Conservation (phyloP, 2,329 filamentous ascomycete species). For the Scopulariopsis brevicaulis region DNA sequence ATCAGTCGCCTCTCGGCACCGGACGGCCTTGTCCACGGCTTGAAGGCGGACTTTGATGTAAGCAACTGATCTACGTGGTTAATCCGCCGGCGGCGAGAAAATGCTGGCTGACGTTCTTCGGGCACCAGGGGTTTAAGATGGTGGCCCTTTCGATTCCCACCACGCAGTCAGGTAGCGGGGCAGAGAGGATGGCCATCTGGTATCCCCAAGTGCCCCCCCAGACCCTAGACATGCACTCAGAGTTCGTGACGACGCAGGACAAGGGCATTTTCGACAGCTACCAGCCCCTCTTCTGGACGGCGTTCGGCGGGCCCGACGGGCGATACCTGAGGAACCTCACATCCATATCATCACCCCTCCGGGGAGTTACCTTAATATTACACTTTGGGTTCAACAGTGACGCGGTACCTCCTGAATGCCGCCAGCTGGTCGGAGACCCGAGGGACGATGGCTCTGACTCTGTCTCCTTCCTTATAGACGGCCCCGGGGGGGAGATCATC, state of each 20-base stretch:
- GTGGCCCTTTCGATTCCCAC: no score
- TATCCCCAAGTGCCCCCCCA: neutral
- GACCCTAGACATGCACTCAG: neutral
- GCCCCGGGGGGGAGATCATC: no score
- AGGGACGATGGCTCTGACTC: no score
- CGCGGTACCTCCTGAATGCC: neutral
- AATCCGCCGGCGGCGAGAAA: no score
- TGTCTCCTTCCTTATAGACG: no score
- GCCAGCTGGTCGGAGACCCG: neutral
- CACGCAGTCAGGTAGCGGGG: no score
- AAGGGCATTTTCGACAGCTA: neutral
- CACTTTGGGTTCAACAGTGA: neutral
- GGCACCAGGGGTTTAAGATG: no score
- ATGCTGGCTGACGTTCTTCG: no score
- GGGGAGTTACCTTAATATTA: neutral
- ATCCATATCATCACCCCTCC: neutral
- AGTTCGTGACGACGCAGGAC: neutral
- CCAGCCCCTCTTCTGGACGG: neutral
- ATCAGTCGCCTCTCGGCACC: no score
- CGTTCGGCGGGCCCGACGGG: neutral
- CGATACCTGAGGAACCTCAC: neutral
- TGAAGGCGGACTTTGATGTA: no score
- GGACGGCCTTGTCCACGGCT: no score
- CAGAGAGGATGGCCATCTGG: neutral
- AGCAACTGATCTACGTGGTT: no score